Base-by-base conservation (phyloP, 1,139 yeast genomes). In the Hanseniaspora sp. region DNA sequence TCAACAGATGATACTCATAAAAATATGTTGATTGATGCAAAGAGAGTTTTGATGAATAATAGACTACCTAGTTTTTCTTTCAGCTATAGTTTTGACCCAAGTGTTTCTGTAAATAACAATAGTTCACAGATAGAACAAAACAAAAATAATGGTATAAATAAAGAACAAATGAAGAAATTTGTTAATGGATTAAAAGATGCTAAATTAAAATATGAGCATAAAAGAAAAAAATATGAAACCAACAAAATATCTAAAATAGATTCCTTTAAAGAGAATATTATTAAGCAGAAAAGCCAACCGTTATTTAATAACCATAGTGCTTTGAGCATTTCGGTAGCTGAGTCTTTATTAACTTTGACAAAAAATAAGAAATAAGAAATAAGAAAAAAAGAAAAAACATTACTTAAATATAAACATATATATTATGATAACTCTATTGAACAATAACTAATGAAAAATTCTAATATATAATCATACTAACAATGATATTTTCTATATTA, bases 51-150 rank as follows among this genome's bases (percentile, higher is more conserved):
- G 2, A 37, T 35, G 1, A 33, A 44, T 5, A 28, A 44, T 13
- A 38, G 46, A n/a, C 48, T 51, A 1, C 54, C 54, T 29, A 51
- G 54, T 13, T 51, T 51, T 45, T 51, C 54, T 6, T 51, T 51
- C 17, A 51, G 54, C 35, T 51, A 51, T 40, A 51, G 54, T 31
- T 51, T 51, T 51, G 54, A 35, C 1, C 46, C 46, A 15, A 23
- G 28, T 12, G 34, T 12, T 42, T 29, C 33, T 29, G 15, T 6
- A 7, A 6, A 13, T 11, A 29, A 28, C n/a, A 29, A 17, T 1
- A 18, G 38, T 13, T 8, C 42, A 8, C 6, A 11, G 2, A 15
- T 1, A 7, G 44, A 37, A 7, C 31, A 18, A 34, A 15, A 18
- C 5, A 5, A 49, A 12, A 31, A 33, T 1, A 30, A 18, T n/a